Percentiles rank a stretch among this genome's conserved stretches.
phyloP scores from a whole-genome alignment of 2,329 filamentous ascomycete species.

The Pseudocercospora fijiensis region DNA sequence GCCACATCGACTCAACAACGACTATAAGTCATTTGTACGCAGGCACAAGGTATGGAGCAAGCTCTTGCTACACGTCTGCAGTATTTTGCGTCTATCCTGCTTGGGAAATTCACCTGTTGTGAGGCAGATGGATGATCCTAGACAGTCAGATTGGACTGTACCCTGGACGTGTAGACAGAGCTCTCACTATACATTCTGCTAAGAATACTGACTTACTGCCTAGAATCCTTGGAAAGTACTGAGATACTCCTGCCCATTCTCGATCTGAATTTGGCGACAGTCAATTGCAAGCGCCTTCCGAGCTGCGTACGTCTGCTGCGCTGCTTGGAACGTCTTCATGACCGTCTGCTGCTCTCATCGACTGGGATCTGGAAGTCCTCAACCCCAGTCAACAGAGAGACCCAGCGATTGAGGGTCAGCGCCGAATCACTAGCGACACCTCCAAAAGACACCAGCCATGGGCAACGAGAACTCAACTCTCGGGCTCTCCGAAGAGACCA shows the following conservation, averaged over 20 bases:
- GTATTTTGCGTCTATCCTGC: not conserved
- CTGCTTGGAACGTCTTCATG: not conserved
- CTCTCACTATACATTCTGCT: not conserved
- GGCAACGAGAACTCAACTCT: not conserved
- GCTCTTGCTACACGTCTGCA: not conserved
- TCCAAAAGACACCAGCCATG: not conserved
- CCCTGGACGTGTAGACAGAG: not conserved
- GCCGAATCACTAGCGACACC: not conserved
- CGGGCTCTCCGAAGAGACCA: slow-evolving; percentile 5
- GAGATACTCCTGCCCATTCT: not conserved
- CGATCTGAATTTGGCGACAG: not conserved
- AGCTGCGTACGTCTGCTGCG: not conserved
- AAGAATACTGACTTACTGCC: not conserved
- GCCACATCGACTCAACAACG: not conserved
- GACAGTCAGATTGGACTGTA: not conserved
- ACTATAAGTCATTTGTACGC: not conserved
- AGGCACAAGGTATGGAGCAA: not conserved
- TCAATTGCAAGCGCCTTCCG: not conserved
- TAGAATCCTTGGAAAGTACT: not conserved
- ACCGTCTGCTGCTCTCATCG: not conserved
- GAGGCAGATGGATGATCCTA: not conserved
- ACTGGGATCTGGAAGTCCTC: not conserved
- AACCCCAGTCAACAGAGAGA: not conserved
- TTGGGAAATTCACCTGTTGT: not conserved
- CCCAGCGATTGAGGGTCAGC: not conserved